Conservation (phyloP, 2,329 filamentous ascomycete genomes). For the Trichoderma gracile region DNA sequence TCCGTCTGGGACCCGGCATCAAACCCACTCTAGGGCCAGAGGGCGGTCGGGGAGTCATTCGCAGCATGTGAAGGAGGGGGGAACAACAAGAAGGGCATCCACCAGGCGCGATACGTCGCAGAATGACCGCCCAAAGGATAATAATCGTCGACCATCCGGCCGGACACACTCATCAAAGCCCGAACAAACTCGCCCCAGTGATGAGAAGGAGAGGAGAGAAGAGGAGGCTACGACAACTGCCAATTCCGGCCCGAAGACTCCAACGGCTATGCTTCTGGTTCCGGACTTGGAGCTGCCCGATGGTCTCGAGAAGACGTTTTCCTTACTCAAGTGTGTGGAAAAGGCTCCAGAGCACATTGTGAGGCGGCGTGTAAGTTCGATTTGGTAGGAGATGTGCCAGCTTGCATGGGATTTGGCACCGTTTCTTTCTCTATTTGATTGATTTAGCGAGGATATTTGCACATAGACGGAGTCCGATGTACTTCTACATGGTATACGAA, state of each 20-base stretch:
- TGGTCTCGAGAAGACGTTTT: constrained; percentile 19
- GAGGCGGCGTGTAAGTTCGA: constrained; percentile 28
- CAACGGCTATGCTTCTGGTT: constrained; percentile 30
- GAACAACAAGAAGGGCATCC: background rate
- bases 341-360: background rate
- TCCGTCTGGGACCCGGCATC: constrained; percentile 26
- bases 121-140: background rate
- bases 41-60: constrained; percentile 20
- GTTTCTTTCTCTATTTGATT: background rate
- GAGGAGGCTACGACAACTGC: background rate
- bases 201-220: background rate
- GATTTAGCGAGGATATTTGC: constrained; percentile 3
- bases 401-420: no score
- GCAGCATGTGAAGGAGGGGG: background rate
- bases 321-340: constrained; percentile 29
- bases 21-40: constrained; percentile 21
- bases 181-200: background rate
- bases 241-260: constrained; percentile 29
- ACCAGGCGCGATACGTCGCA: constrained; percentile 1
- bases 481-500: background rate
- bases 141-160: background rate
- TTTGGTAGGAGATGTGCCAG: constrained; percentile 42
- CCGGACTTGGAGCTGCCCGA: constrained; percentile 19
- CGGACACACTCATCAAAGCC: background rate
- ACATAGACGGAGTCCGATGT: background rate